Evolutionary conservation across 2,329 filamentous ascomycete genomes (phyloP).

Genomic region (Colletotrichum graminicola): DNA sequence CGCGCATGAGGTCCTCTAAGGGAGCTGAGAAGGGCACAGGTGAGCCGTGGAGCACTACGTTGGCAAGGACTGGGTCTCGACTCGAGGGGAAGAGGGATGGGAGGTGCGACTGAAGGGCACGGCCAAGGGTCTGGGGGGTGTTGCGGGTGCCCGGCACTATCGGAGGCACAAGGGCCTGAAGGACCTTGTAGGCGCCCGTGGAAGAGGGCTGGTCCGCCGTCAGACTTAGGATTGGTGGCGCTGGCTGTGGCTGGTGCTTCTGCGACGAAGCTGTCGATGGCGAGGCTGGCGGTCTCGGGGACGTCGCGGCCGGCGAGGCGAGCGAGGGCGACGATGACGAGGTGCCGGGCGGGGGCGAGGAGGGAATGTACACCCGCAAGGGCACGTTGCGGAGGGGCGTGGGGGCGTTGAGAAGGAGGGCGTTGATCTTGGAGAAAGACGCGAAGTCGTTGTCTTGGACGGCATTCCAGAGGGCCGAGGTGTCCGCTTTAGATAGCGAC

Average conservation of each 20-base stretch:
- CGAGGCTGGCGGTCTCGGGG: constrained; percentile 22
- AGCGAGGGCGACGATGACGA: background rate
- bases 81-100: constrained; percentile 89
- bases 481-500: constrained; percentile 87
- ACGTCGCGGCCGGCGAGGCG: background rate
- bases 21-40: constrained; percentile 83
- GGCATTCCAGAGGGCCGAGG: constrained; percentile 83
- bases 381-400: constrained; percentile 86
- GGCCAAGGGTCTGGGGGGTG: constrained; percentile 72
- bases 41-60: constrained; percentile 87
- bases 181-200: constrained; percentile 72
- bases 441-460: constrained; percentile 82
- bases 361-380: constrained; percentile 86
- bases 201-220: constrained; percentile 45
- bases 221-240: background rate
- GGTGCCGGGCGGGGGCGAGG: constrained; percentile 59
- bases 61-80: constrained; percentile 85
- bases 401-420: constrained; percentile 80
- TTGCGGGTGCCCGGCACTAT: constrained; percentile 51
- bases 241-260: background rate
- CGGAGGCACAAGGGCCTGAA: constrained; percentile 80
- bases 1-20: constrained; percentile 84
- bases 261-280: constrained; percentile 26
- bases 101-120: constrained; percentile 79
- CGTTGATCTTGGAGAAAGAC: constrained; percentile 80